Evolutionary conservation across 495 filamentous ascomycete genomes (phyloP).

Genomic region (Apiosordaria backusii): DNA sequence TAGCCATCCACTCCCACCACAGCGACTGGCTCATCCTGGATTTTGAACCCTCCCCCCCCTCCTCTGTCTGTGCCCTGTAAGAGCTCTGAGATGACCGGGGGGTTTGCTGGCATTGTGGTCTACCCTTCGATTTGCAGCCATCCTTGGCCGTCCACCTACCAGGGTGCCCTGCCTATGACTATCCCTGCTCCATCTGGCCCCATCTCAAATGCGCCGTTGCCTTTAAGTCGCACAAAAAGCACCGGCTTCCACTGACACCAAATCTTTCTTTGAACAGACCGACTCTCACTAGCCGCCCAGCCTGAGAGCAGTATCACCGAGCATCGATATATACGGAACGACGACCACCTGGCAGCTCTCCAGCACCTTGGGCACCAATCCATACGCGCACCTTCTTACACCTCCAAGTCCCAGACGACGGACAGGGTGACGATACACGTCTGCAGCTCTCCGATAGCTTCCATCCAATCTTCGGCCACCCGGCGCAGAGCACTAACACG

Average conservation of each 20-base stretch:
- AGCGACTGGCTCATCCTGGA: constrained; percentile 6
- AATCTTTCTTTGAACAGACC: constrained; percentile 41
- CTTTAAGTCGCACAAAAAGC: constrained; percentile 54
- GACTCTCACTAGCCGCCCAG: constrained; percentile 23
- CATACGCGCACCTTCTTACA: constrained; percentile 1
- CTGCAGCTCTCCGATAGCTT: constrained; percentile 41
- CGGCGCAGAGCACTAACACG: constrained; percentile 41
- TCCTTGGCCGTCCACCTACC: constrained; percentile 29
- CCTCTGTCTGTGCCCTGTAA: constrained; percentile 25
- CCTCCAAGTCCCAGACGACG: not conserved
- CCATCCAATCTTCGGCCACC: constrained; percentile 4
- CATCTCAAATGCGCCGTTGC: constrained; percentile 36
- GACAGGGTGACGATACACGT: constrained; percentile 23
- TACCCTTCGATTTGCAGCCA: constrained; percentile 36
- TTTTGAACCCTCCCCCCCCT: constrained; percentile 2
- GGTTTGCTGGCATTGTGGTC: constrained; percentile 34
- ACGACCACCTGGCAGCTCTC: constrained; percentile 15
- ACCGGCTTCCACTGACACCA: constrained; percentile 45
- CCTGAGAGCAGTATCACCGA: constrained; percentile 17
- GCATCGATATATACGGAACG: constrained; percentile 13
- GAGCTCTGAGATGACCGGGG: constrained; percentile 28
- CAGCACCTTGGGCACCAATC: constrained; percentile 18
- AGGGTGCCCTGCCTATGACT: constrained; percentile 35
- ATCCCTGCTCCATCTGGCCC: constrained; percentile 39
- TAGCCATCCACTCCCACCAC: constrained; percentile 20